Evolutionary conservation across 140 eudicot species (phyloP).

Genomic region (Stevia rebaudiana): DNA sequence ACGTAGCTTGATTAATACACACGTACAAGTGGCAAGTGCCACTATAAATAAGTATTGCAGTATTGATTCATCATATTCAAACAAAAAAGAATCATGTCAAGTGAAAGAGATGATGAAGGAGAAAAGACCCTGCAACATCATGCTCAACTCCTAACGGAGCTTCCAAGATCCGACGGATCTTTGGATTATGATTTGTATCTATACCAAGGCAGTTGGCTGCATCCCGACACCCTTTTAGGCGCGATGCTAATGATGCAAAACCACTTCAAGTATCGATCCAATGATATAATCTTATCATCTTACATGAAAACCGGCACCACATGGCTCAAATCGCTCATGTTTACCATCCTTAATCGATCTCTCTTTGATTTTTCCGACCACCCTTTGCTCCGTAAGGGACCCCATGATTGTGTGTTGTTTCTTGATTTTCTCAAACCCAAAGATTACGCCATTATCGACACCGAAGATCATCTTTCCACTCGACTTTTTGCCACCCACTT

Average conservation of each 20-base stretch:
- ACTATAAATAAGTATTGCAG: too few relatives aligned
- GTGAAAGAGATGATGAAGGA: too few relatives aligned
- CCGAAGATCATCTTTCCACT: neutral
- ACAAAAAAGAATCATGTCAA: too few relatives aligned
- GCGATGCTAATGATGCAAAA: neutral
- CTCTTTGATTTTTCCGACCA: neutral
- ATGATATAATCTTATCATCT: neutral
- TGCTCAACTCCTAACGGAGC: neutral
- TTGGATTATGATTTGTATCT: neutral
- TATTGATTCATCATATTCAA: too few relatives aligned
- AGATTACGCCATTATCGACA: neutral
- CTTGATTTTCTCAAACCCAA: neutral
- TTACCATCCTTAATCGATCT: neutral
- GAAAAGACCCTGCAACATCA: neutral
- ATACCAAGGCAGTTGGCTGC: neutral
- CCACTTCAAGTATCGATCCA: neutral
- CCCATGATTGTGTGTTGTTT: neutral
- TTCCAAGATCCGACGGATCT: neutral
- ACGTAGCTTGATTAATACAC: too few relatives aligned
- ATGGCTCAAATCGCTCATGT: too few relatives aligned
- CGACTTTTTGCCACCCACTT: neutral
- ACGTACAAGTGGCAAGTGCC: too few relatives aligned
- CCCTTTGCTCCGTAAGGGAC: conserved; percentile 4
- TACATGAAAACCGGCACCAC: conserved; percentile 5
- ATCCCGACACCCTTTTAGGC: neutral